These are phyloP conservation scores for Mariannaea sp. DNA, from an alignment of 2,329 filamentous ascomycete species.

Conservation along the genomic window DNA sequence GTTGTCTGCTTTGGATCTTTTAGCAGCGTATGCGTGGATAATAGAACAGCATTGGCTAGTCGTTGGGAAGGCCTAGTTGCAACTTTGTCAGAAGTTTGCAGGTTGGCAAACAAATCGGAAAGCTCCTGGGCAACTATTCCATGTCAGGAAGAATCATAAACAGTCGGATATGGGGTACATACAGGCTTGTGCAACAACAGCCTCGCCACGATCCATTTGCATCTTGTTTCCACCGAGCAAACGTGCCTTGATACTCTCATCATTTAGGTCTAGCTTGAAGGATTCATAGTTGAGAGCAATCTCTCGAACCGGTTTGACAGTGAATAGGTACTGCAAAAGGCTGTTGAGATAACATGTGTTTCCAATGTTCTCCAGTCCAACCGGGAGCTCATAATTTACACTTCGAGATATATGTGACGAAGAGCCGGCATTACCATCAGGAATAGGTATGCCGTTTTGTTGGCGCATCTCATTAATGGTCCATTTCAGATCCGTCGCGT, in stretches of 20 bases:
- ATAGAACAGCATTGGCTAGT: constrained; percentile 78
- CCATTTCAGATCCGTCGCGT: constrained; percentile 37
- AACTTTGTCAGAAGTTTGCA: constrained; percentile 65
- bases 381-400: constrained; percentile 65
- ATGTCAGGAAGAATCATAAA: constrained; percentile 34
- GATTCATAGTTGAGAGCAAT: constrained; percentile 78
- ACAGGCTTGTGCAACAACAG: constrained; percentile 75
- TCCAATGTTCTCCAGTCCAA: constrained; percentile 89
- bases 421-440: constrained; percentile 4
- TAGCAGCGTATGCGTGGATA: constrained; percentile 52
- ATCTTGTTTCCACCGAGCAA: constrained; percentile 72
- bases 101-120: constrained; percentile 68
- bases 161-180: constrained; percentile 45
- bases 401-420: constrained; percentile 13
- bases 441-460: constrained; percentile 31
- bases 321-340: constrained; percentile 93
- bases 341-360: constrained; percentile 99
- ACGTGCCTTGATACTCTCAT: constrained; percentile 66
- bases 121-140: constrained; percentile 74
- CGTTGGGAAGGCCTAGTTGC: constrained; percentile 75
- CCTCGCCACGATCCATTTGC: constrained; percentile 58
- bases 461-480: constrained; percentile 36
- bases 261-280: constrained; percentile 69
- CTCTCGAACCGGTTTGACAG: constrained; percentile 78
- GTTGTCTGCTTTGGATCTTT: constrained; percentile 38